Evolutionary conservation across 2,329 filamentous ascomycete genomes (phyloP), one percentile per base, ranked within the genome.

Genomic region (Gaeumannomyces sp.): DNA sequence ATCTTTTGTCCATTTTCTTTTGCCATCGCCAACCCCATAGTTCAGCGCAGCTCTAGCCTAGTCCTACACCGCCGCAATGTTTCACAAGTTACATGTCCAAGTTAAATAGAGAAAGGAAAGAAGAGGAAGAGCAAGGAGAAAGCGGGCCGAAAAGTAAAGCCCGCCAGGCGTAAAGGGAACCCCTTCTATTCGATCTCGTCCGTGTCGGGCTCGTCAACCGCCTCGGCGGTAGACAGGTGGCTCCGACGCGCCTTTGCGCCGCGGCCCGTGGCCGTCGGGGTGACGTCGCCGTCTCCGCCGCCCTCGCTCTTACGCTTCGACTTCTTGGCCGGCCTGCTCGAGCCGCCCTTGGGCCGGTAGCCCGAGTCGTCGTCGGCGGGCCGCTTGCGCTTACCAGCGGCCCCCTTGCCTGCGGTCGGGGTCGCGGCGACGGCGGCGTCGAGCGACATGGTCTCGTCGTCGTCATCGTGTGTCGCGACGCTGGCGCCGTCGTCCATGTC

Each of bases 311-410:
- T 86, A 4, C 83, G 79, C 78, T 85, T 87, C 4, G 45, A n/a
- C 74, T 82, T 82, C 77, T 87, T 87, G 0, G 76, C 75, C 25
- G 83, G 82, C 56, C 83, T 77, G 81, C 60, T 81, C 2, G 78
- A 79, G 2, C 84, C 85, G 3, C 82, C 81, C 68, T 86, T 85
- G 3, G 85, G 84, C 65, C 84, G 79, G 71, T 88, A 88, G 4
- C 85, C 84, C 0, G 76, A 74, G 67, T 88, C 85, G 10, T 87
- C 85, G 45, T 86, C 84, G 33, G 74, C 72, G 13, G 73, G 68
- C 19, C 81, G 72, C 75, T 83, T 83, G 53, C 84, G 78, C 79
- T 86, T 86, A 66, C 81, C 79, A 73, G 45, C 45, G 22, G 76
- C 68, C 0, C 45, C 61, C 59, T 61, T 61, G 14, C 11, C 72